Base-by-base conservation (phyloP, 805 yeast species). In the Saccharomycopsis sp. region DNA sequence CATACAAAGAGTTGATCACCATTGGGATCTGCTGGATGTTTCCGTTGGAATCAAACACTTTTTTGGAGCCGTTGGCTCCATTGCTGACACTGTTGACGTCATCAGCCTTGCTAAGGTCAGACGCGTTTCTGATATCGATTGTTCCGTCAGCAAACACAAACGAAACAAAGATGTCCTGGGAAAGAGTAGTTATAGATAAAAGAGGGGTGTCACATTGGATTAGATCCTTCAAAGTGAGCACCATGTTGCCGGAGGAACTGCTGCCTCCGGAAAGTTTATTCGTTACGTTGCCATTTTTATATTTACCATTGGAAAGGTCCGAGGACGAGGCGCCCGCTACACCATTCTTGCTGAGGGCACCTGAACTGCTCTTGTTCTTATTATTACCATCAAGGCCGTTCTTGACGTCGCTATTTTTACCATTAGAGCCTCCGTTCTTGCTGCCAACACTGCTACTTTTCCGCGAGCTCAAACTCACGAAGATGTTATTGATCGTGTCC, bases 121-220 rank as follows among this genome's bases (percentile, higher is more conserved):
- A 60, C 50, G 85, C 72, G 50, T 77, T 74, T 51, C 84, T 65
- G 1, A 80, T 58, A 61, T 77, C 79, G n/a, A 82, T 65, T 9
- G 64, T 62, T 0, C 86, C 86, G 63, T 72, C 72, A 17, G 72
- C 73, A 52, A 73, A 74, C 3, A 72, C 66, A 2, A 81, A 59
- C 15, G 76, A 64, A 20, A 82, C 60, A 12, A 74, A 66, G 47
- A 72, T 69, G 55, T 79, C 85, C 23, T 73, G 67, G 34, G 73
- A 69, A 3, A 72, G 67, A 0, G 78, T 64, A 22, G 67, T 65
- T 2, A 78, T 66, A 1, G 71, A 68, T 65, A 65, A 70, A 20
- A 69, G 66, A 54, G 41, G 62, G 1, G 72, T 72, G 0, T 70
- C 63, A 25, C 73, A 58, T 1, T 62, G 42, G 2, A 73, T 38